These are phyloP conservation scores for Millerago galiae DNA, from an alignment of 805 yeast species.

Conservation along the genomic window DNA sequence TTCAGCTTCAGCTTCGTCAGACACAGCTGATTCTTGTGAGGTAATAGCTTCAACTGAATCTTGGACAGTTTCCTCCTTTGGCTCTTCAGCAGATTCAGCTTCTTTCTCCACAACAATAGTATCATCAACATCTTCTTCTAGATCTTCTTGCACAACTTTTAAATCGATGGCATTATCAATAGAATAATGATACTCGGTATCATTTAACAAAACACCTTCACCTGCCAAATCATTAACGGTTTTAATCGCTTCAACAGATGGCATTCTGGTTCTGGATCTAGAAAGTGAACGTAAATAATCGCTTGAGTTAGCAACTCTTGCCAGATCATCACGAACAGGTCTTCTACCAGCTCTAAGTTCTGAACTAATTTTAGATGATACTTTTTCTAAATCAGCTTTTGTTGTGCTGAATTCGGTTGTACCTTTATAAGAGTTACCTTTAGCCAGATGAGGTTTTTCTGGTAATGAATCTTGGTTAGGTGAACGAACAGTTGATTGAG, in stretches of 20 bases:
- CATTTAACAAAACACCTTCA: slow-evolving; percentile 51
- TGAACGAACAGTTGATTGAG: slow-evolving; percentile 17
- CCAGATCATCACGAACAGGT: slow-evolving; percentile 21
- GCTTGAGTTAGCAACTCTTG: slow-evolving; percentile 22
- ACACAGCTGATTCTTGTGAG: not conserved
- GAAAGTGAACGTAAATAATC: slow-evolving; percentile 61
- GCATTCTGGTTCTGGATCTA: slow-evolving; percentile 52
- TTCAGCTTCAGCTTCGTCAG: not conserved
- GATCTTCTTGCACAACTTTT: slow-evolving; percentile 10
- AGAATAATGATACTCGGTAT: slow-evolving; percentile 22
- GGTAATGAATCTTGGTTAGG: not conserved
- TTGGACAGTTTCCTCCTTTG: not conserved
- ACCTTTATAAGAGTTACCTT: slow-evolving; percentile 71
- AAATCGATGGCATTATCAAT: slow-evolving; percentile 8
- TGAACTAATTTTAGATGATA: too few species aligned
- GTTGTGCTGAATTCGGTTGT: slow-evolving; percentile 32
- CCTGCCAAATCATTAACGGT: slow-evolving; percentile 38
- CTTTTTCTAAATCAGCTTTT: too few species aligned
- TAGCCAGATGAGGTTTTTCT: slow-evolving; percentile 57
- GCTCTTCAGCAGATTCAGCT: not conserved
- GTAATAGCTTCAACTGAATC: too few species aligned
- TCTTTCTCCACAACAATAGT: not conserved
- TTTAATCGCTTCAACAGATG: slow-evolving; percentile 27
- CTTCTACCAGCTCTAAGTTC: slow-evolving; percentile 13
- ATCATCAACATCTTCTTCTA: not conserved